Evolutionary conservation across 441 rosid genomes (phyloP).

Genomic region (Dalechampia spathulata): DNA sequence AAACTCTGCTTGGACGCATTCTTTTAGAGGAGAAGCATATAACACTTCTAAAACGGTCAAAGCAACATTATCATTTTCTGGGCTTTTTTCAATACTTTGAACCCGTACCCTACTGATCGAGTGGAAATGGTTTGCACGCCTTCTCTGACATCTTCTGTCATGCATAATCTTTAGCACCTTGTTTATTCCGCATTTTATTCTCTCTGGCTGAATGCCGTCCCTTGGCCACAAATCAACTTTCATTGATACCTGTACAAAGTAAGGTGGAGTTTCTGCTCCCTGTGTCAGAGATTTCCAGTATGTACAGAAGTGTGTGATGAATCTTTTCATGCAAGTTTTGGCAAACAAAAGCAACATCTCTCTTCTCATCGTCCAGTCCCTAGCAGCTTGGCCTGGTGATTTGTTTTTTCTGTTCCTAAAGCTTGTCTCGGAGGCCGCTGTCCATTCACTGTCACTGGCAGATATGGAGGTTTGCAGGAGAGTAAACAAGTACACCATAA

Average conservation of each 20-base stretch:
- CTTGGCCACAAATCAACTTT: conserved; percentile 86
- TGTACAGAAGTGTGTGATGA: conserved; percentile 48
- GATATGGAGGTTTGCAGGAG: conserved; percentile 91
- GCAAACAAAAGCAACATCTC: conserved; percentile 36
- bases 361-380: conserved; percentile 27
- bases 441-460: conserved; percentile 86
- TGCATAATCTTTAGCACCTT: conserved; percentile 69
- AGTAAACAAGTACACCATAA: conserved; percentile 84
- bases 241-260: conserved; percentile 95
- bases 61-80: conserved; percentile 62
- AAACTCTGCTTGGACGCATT: conserved; percentile 59
- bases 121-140: conserved; percentile 49
- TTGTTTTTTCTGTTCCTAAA: conserved; percentile 35
- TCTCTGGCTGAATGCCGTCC: conserved; percentile 97
- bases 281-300: conserved; percentile 83
- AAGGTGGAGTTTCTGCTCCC: conserved; percentile 97
- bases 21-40: conserved; percentile 64
- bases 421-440: conserved; percentile 43
- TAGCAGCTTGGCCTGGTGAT: conserved; percentile 31
- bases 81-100: conserved; percentile 90
- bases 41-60: conserved; percentile 89
- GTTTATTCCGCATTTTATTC: conserved; percentile 72
- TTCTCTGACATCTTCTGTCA: conserved; percentile 54
- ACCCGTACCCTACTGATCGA: conserved; percentile 74
- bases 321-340: conserved; percentile 36